Percentiles rank a stretch among this genome's conserved stretches.
Conservation (phyloP, 805 yeast species). For the Yarrowia deformans region DNA sequence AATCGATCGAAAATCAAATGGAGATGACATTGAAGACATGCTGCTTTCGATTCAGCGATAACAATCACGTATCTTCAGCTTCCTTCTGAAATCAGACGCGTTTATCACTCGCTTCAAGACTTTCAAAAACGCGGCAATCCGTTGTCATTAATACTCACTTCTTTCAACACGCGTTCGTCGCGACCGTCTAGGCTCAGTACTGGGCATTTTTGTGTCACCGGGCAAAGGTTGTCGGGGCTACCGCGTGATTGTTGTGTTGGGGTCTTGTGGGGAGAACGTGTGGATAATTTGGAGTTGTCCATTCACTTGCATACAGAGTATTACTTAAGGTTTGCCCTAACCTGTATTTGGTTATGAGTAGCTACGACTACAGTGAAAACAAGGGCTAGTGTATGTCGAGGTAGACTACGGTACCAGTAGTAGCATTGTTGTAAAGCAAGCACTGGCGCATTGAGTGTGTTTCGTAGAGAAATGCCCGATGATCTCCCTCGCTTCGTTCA, state of each 20-base stretch:
- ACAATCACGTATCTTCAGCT: background rate
- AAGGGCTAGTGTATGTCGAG: background rate
- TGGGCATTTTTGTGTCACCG: conserved; percentile 29
- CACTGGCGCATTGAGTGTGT: too few relatives aligned
- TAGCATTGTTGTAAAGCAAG: too few relatives aligned
- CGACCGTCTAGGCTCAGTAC: conserved; percentile 46
- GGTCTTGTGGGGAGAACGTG: conserved; percentile 5
- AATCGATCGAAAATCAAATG: background rate
- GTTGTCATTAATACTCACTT: background rate
- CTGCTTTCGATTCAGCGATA: background rate
- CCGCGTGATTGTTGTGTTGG: background rate
- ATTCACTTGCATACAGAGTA: conserved; percentile 13
- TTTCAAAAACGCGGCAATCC: background rate
- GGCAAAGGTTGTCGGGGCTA: background rate
- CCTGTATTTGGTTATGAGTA: background rate
- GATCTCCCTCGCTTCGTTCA: too few relatives aligned
- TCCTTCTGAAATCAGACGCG: background rate
- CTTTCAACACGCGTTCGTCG: conserved; percentile 47
- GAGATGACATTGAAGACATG: background rate
- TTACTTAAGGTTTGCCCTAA: conserved; percentile 8
- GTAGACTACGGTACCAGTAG: too few relatives aligned
- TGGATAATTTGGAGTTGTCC: conserved; percentile 14
- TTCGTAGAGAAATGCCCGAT: too few relatives aligned
- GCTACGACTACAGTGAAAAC: background rate
- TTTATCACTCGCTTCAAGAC: background rate